Percentiles rank a stretch among this genome's conserved stretches.
phyloP scores from a whole-genome alignment of 768 basidiomycete genomes.

The Mrakia hoshinonis region DNA sequence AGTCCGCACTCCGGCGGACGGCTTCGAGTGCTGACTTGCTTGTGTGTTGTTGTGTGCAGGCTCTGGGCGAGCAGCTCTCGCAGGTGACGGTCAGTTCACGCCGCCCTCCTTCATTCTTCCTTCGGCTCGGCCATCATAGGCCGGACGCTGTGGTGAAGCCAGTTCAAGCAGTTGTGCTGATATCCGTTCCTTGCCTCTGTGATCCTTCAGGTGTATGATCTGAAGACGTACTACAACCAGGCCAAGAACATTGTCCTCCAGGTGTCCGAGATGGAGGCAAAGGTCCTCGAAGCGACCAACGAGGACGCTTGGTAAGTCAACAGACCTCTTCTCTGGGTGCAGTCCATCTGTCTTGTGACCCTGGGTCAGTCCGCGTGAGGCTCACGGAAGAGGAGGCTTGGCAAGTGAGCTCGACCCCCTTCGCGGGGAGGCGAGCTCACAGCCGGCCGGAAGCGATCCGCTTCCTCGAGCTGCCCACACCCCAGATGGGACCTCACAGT shows the following conservation, averaged over 20 bases:
- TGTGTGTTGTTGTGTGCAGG: background rate
- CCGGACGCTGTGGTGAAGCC: background rate
- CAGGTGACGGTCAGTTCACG: conserved; percentile 14
- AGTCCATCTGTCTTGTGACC: too few species aligned
- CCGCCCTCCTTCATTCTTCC: background rate
- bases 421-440: too few species aligned
- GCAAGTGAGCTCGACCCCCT: too few species aligned
- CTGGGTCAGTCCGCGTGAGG: too few species aligned
- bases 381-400: too few species aligned
- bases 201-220: conserved; percentile 57
- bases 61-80: conserved; percentile 26
- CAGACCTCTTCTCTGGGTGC: too few species aligned
- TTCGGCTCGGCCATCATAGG: background rate
- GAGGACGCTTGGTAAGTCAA: conserved; percentile 89
- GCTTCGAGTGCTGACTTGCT: background rate
- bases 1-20: background rate
- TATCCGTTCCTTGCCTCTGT: background rate
- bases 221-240: conserved; percentile 90
- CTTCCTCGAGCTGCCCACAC: too few species aligned
- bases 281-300: conserved; percentile 92
- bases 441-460: too few species aligned
- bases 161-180: too few species aligned
- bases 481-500: too few species aligned
- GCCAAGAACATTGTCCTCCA: conserved; percentile 58
- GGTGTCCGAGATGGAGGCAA: conserved; percentile 92